Conservation (phyloP, 2,329 filamentous ascomycete genomes). For the Ophiostoma tasmaniense region DNA sequence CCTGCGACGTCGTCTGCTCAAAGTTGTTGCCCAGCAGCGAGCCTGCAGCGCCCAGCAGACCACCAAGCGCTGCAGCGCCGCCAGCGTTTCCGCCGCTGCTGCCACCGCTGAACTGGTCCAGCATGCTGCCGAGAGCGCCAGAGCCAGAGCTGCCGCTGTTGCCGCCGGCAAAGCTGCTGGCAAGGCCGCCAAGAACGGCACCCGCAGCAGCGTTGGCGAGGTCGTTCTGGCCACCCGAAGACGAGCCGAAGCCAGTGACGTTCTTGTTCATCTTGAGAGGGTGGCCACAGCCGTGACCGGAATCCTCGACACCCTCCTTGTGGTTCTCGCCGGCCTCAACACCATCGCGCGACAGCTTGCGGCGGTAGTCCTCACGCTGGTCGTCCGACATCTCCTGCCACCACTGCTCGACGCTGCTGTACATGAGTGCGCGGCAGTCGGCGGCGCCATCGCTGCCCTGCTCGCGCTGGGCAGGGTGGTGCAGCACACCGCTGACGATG, state of each 20-base stretch:
- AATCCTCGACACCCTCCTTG: constrained; percentile 74
- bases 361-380: constrained; percentile 59
- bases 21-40: constrained; percentile 46
- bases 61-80: constrained; percentile 49
- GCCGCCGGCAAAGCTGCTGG: constrained; percentile 37
- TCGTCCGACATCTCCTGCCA: constrained; percentile 60
- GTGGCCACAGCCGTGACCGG: constrained; percentile 71
- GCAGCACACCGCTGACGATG: constrained; percentile 75
- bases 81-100: constrained; percentile 2
- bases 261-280: constrained; percentile 72
- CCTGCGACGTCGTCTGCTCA: constrained; percentile 42
- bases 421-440: constrained; percentile 71
- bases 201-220: constrained; percentile 49
- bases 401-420: constrained; percentile 72
- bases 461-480: constrained; percentile 74
- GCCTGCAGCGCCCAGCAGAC: constrained; percentile 61
- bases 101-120: constrained; percentile 5
- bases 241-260: constrained; percentile 28
- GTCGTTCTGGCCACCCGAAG: constrained; percentile 37
- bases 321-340: constrained; percentile 75
- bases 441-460: constrained; percentile 59
- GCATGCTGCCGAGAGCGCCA: constrained; percentile 8
- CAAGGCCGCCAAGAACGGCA: constrained; percentile 50
- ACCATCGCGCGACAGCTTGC: constrained; percentile 68
- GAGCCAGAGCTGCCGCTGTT: constrained; percentile 19